Evolutionary conservation across 1,284 basidiomycete species (phyloP), one percentile per base, ranked within the genome.

Genomic region (Leccinum fuscescens): DNA sequence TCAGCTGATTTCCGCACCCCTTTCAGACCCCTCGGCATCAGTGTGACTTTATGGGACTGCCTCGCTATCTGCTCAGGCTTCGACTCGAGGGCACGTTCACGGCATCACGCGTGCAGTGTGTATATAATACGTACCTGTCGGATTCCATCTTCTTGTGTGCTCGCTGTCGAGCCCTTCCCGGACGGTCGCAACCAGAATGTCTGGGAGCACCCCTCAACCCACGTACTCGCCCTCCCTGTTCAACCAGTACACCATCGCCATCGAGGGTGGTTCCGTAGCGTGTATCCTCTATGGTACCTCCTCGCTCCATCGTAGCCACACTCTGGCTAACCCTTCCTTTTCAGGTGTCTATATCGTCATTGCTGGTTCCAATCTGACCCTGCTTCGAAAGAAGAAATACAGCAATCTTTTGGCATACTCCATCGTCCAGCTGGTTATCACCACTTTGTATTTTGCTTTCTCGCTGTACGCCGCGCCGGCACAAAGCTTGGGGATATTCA

Each of bases 311-410:
- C 49, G 8, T 24, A 4, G 0, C n/a, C n/a, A 6, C 1, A n/a
- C n/a, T n/a, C 4, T 3, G 42, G 7, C 54, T 55, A 3, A 66
- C 53, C 4, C 1, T 5, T 20, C 6, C 5, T 27, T 8, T 2
- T 1, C 2, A 72, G 70, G 70, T 15, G 24, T 62, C 22, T 72
- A 70, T 46, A 39, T 70, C 33, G 51, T 58, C 54, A 53, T 71
- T 24, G 33, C 55, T 7, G 57, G 48, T 20, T 15, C 22, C 5
- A 69, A 72, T 6, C 2, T 72, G 15, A 4, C n/a, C 7, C 44
- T 72, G 0, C 65, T 72, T 15, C 48, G 24, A 37, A 55, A 51
- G 15, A 72, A 67, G 51, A 37, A 54, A 24, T 70, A 68, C 35
- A 58, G 37, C 3, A 9, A 67, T 15, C 69, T 69, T 49, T 22